Percentiles rank a stretch among this genome's conserved stretches.
Evolutionary conservation across 2,329 filamentous ascomycete species (phyloP).

Genomic region (Verticillium longisporum): DNA sequence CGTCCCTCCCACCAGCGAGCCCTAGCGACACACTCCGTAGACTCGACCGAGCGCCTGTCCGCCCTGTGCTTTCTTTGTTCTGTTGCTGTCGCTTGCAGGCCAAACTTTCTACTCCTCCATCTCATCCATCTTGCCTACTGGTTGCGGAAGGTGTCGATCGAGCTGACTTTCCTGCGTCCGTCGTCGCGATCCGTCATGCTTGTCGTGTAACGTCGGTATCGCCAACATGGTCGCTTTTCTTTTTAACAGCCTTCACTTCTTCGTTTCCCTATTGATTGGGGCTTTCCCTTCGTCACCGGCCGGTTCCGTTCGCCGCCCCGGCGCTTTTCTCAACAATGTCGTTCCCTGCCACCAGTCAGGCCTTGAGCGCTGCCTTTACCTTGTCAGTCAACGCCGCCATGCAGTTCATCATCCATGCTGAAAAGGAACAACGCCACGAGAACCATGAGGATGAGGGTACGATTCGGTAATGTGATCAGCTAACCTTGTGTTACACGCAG

Average conservation of each 20-base stretch:
- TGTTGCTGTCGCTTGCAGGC: background rate
- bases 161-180: background rate
- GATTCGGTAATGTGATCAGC: background rate
- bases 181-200: background rate
- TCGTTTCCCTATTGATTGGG: constrained; percentile 39
- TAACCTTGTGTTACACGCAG: background rate
- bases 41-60: background rate
- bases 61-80: background rate
- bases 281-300: constrained; percentile 25
- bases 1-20: background rate
- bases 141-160: background rate
- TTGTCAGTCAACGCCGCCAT: constrained; percentile 35
- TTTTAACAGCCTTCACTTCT: constrained; percentile 21
- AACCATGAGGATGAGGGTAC: background rate
- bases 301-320: constrained; percentile 15
- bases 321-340: constrained; percentile 32
- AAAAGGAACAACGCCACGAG: background rate
- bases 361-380: constrained; percentile 45
- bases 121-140: constrained; percentile 9
- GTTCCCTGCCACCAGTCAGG: constrained; percentile 35
- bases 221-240: constrained; percentile 5
- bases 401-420: background rate
- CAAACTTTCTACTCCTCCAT: constrained; percentile 8
- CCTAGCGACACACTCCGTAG: background rate
- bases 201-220: background rate